A percentile compares a stretch with the other conserved stretches of the same genome.
phyloP scores from a whole-genome alignment of 2,329 filamentous ascomycete genomes.

The Colletotrichum incanum region DNA sequence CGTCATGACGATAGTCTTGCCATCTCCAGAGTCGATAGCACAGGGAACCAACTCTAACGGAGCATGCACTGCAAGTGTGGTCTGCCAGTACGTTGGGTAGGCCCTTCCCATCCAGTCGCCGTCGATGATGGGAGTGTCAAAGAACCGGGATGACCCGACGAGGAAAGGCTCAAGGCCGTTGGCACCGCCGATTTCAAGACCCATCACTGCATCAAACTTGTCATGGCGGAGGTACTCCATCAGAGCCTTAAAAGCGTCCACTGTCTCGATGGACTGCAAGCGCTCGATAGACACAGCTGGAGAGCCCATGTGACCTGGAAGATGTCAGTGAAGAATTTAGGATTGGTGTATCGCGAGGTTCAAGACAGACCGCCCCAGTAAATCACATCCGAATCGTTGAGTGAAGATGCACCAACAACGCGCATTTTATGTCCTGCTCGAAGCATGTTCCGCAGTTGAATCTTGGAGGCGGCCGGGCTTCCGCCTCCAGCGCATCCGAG shows the following conservation, averaged over 20 bases:
- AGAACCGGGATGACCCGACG: constrained; percentile 67
- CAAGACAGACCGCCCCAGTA: constrained; percentile 56
- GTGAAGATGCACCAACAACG: constrained; percentile 56
- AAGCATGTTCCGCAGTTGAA: constrained; percentile 58
- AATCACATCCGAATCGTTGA: constrained; percentile 61
- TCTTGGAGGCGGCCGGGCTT: constrained; percentile 54
- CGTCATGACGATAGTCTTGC: constrained; percentile 61
- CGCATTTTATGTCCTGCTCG: constrained; percentile 57
- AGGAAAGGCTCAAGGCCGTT: constrained; percentile 75
- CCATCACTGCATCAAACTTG: constrained; percentile 58
- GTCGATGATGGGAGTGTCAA: constrained; percentile 67
- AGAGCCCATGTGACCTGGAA: constrained; percentile 54
- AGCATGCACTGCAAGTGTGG: constrained; percentile 60
- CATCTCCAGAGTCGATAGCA: constrained; percentile 62
- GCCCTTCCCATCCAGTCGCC: constrained; percentile 72
- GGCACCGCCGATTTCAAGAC: constrained; percentile 74
- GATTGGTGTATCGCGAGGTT: no score
- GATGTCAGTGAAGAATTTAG: neutral
- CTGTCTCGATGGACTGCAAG: constrained; percentile 57
- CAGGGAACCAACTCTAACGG: constrained; percentile 59
- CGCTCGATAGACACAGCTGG: constrained; percentile 61
- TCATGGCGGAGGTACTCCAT: constrained; percentile 51
- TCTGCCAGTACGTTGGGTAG: constrained; percentile 70
- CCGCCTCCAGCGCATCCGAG: constrained; percentile 63
- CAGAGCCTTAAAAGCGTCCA: constrained; percentile 55